Percentiles rank a stretch among this genome's conserved stretches.
Evolutionary conservation across 495 filamentous ascomycete genomes (phyloP).

Genomic region (Hypomontagnella monticulosa): DNA sequence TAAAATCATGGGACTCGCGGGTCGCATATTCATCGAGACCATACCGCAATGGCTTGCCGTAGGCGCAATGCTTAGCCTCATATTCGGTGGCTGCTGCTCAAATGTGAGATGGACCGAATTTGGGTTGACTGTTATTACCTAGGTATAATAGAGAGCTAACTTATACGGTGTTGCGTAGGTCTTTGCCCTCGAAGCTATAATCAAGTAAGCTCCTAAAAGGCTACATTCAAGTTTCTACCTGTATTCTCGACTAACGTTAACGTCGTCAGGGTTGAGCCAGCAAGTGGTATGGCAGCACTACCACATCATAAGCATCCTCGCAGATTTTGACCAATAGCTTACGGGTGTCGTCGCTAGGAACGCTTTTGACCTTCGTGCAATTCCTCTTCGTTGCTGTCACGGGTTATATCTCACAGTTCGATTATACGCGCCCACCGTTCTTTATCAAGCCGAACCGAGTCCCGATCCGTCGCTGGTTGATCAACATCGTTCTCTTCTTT

Average conservation of each 20-base stretch:
- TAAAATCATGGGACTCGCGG: constrained; percentile 62
- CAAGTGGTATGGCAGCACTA: constrained; percentile 59
- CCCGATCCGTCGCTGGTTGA: constrained; percentile 82
- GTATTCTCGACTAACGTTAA: constrained; percentile 37
- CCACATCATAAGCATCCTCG: background rate
- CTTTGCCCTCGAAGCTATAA: constrained; percentile 93
- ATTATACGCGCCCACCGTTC: constrained; percentile 65
- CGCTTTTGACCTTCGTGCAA: constrained; percentile 92
- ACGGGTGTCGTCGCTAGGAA: constrained; percentile 61
- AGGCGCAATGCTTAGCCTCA: constrained; percentile 79
- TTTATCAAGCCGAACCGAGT: constrained; percentile 82
- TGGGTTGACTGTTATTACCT: background rate
- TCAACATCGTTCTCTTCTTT: constrained; percentile 92
- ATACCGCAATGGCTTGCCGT: constrained; percentile 75
- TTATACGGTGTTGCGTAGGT: constrained; percentile 62
- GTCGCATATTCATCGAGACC: constrained; percentile 66
- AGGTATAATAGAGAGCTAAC: constrained; percentile 21
- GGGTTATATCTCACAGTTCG: constrained; percentile 76
- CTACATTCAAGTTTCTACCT: constrained; percentile 19
- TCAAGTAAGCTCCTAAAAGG: constrained; percentile 71
- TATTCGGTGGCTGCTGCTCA: constrained; percentile 97
- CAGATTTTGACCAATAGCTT: constrained; percentile 19
- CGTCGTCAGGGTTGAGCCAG: constrained; percentile 63
- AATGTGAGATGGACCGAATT: constrained; percentile 71
- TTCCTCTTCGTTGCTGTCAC: constrained; percentile 86